Conservation (phyloP, 2,329 filamentous ascomycete genomes). For the Talaromyces sp. region DNA sequence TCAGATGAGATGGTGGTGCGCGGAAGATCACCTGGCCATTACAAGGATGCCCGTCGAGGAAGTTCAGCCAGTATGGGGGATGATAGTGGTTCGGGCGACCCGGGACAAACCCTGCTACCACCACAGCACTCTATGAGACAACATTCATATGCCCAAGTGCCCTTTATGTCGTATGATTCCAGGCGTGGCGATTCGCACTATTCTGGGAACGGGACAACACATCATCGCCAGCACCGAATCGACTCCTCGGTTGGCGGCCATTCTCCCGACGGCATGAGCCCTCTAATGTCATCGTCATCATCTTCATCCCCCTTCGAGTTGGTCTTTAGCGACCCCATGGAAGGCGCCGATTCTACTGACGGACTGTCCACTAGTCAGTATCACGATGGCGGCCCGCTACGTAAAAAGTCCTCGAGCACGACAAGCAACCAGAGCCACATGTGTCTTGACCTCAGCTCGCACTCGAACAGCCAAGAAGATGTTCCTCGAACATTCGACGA, state of each 20-base stretch:
- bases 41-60: conserved; percentile 64
- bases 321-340: conserved; percentile 37
- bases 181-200: background rate
- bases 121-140: background rate
- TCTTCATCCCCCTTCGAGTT: background rate
- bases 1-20: conserved; percentile 84
- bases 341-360: conserved; percentile 36
- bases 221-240: background rate
- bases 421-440: conserved; percentile 20
- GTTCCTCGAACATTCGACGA: conserved; percentile 21
- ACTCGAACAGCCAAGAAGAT: conserved; percentile 21
- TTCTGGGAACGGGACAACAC: background rate
- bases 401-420: conserved; percentile 20
- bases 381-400: conserved; percentile 22
- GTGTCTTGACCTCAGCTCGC: conserved; percentile 22
- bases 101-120: background rate
- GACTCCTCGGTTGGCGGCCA: background rate
- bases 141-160: background rate
- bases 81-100: conserved; percentile 39
- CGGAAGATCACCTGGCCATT: conserved; percentile 75
- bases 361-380: conserved; percentile 25
- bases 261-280: background rate
- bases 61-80: conserved; percentile 68
- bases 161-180: background rate
- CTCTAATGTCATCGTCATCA: background rate